Conservation (phyloP, 108 stramenopile genomes). For the Pseudonitzschia pungens region DNA sequence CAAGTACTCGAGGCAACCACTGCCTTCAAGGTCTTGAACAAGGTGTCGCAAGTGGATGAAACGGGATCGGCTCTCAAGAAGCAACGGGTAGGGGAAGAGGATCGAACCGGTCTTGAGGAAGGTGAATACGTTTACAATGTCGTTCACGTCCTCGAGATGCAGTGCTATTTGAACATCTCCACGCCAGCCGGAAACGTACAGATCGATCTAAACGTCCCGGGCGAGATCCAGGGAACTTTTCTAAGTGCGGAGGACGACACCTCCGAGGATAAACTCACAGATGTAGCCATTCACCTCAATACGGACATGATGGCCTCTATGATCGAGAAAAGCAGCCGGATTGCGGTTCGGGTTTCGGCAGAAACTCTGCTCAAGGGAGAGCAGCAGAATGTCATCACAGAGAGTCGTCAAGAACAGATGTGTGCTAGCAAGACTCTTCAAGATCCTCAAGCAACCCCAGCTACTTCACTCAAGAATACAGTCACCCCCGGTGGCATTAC, state of each 20-base stretch:
- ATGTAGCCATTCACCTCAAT: constrained; percentile 65
- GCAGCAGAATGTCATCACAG: neutral
- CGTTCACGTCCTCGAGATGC: constrained; percentile 46
- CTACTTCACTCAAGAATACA: constrained; percentile 3
- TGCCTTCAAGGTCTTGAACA: constrained; percentile 64
- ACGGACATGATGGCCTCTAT: constrained; percentile 76
- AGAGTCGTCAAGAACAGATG: neutral
- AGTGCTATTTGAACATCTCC: constrained; percentile 43
- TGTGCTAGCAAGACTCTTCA: neutral
- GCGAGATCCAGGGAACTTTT: constrained; percentile 74
- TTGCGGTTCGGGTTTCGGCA: constrained; percentile 62
- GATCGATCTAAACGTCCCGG: constrained; percentile 76
- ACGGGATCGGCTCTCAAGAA: constrained; percentile 9
- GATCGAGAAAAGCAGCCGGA: constrained; percentile 75
- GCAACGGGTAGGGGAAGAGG: constrained; percentile 25
- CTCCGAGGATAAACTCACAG: constrained; percentile 46
- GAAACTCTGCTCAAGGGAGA: constrained; percentile 47
- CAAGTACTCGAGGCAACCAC: constrained; percentile 62
- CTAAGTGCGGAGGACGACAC: constrained; percentile 36
- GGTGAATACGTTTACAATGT: constrained; percentile 56
- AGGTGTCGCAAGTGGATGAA: constrained; percentile 16
- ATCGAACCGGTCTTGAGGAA: constrained; percentile 26
- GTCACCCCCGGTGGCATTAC: constrained; percentile 6
- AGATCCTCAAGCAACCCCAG: neutral
- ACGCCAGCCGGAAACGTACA: constrained; percentile 62